A percentile compares a stretch with the other conserved stretches of the same genome.
Evolutionary conservation across 2,329 filamentous ascomycete genomes (phyloP).

Genomic region (Venturia effusa): DNA sequence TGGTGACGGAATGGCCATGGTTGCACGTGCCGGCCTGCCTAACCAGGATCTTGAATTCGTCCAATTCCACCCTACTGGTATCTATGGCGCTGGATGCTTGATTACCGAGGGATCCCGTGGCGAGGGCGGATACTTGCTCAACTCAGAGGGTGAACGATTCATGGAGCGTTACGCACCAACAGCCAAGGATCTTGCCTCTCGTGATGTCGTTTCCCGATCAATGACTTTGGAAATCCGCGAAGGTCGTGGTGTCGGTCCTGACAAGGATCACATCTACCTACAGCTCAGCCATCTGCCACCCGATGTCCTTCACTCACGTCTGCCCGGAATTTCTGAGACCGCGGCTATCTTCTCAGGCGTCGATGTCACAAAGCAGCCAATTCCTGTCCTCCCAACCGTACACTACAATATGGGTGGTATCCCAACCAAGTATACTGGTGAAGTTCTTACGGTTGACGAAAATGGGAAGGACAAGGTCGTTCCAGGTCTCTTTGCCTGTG

Average conservation of each 20-base stretch:
- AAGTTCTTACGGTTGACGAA: constrained; percentile 83
- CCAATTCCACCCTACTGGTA: constrained; percentile 98
- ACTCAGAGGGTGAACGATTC: constrained; percentile 96
- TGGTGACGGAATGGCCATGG: constrained; percentile 99
- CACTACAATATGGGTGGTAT: constrained; percentile 99
- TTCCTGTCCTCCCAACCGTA: constrained; percentile 89
- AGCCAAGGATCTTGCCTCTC: constrained; percentile 91
- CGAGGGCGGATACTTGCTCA: constrained; percentile 95
- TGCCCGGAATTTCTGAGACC: constrained; percentile 97
- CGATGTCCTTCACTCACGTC: constrained; percentile 87
- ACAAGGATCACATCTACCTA: constrained; percentile 98
- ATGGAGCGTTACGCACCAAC: constrained; percentile 99
- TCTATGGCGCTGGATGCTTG: constrained; percentile 95
- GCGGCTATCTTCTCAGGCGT: constrained; percentile 95
- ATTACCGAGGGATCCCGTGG: constrained; percentile 97
- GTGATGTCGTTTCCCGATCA: constrained; percentile 91
- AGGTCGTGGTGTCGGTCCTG: constrained; percentile 88
- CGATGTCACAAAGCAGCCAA: constrained; percentile 93
- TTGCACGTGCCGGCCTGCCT: constrained; percentile 89
- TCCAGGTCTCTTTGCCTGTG: constrained; percentile 88
- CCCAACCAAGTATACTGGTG: constrained; percentile 91
- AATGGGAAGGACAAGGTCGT: constrained; percentile 85
- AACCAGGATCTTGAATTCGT: constrained; percentile 99
- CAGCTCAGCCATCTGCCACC: constrained; percentile 91
- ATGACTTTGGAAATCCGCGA: constrained; percentile 99